These are phyloP conservation scores for Leptodontidium sp. DNA, from an alignment of 2,329 filamentous ascomycete species.

Conservation along the genomic window DNA sequence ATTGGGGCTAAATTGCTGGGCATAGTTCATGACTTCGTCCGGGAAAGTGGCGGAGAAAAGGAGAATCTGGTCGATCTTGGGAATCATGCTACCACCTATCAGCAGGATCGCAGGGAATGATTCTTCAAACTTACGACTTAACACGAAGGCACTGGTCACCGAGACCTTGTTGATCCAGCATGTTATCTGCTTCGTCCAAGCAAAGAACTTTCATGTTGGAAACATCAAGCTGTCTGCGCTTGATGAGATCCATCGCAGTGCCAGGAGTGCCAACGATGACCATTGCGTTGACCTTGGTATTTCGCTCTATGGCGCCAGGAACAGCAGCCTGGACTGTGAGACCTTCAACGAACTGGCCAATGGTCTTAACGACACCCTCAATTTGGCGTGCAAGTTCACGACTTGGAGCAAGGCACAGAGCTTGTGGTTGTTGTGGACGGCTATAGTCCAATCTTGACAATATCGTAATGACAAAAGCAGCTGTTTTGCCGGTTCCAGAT, in stretches of 20 bases:
- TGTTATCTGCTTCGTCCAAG: slow-evolving; percentile 97
- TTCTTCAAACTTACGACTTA: slow-evolving; percentile 69
- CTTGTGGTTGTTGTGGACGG: slow-evolving; percentile 77
- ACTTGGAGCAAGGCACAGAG: slow-evolving; percentile 87
- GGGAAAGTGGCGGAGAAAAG: slow-evolving; percentile 98
- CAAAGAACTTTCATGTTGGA: slow-evolving; percentile 82
- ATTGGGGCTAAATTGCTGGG: slow-evolving; percentile 82
- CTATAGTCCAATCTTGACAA: slow-evolving; percentile 83
- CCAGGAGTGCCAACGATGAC: slow-evolving; percentile 94
- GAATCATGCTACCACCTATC: slow-evolving; percentile 67
- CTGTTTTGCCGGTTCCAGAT: slow-evolving; percentile 97
- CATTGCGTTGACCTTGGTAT: slow-evolving; percentile 74
- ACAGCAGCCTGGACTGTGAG: slow-evolving; percentile 84
- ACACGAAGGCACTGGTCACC: slow-evolving; percentile 95
- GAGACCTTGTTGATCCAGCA: slow-evolving; percentile 94
- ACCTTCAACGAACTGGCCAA: slow-evolving; percentile 83
- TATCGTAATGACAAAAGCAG: slow-evolving; percentile 92
- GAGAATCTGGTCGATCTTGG: slow-evolving; percentile 80
- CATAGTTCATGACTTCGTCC: slow-evolving; percentile 83
- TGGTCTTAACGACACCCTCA: slow-evolving; percentile 80
- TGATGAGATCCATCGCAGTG: slow-evolving; percentile 88
- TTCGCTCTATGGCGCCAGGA: slow-evolving; percentile 76
- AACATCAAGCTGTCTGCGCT: slow-evolving; percentile 76
- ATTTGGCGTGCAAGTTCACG: slow-evolving; percentile 96
- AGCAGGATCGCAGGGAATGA: slow-evolving; percentile 18